A percentile compares a stretch with the other conserved stretches of the same genome.
Evolutionary conservation across 1,284 basidiomycete genomes (phyloP).

Genomic region (Tilletia horrida): DNA sequence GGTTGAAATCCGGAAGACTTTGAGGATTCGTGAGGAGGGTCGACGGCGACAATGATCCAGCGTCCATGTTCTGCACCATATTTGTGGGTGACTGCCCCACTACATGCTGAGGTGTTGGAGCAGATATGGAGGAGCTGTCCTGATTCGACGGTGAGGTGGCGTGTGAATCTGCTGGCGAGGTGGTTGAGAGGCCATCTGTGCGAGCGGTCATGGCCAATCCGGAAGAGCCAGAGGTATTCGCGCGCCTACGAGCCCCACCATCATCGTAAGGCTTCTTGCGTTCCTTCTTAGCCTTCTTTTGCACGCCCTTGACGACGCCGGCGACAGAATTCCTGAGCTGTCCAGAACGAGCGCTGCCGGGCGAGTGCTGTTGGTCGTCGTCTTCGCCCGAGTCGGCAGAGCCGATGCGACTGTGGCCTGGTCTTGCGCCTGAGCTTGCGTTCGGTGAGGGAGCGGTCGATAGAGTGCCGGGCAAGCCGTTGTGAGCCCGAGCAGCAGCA

Average conservation of each 20-base stretch:
- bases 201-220: background rate
- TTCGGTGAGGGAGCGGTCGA: slow-evolving; percentile 6
- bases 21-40: slow-evolving; percentile 41
- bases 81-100: background rate
- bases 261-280: slow-evolving; percentile 17
- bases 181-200: background rate
- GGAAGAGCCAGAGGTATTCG: background rate
- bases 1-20: slow-evolving; percentile 45
- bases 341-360: background rate
- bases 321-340: background rate
- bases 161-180: background rate
- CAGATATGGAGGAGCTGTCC: background rate
- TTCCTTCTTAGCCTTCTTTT: slow-evolving; percentile 16
- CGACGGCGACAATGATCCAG: slow-evolving; percentile 41
- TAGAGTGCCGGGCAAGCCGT: background rate
- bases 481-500: background rate
- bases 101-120: slow-evolving; percentile 1
- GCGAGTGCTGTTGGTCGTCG: background rate
- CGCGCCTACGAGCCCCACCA: background rate
- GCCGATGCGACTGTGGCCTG: slow-evolving; percentile 8
- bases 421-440: background rate
- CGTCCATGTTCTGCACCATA: background rate
- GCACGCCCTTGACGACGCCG: slow-evolving; percentile 9
- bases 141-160: slow-evolving; percentile 3
- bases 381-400: slow-evolving; percentile 14